Conservation (phyloP, 768 basidiomycete species). For the Pisolithus albus region DNA sequence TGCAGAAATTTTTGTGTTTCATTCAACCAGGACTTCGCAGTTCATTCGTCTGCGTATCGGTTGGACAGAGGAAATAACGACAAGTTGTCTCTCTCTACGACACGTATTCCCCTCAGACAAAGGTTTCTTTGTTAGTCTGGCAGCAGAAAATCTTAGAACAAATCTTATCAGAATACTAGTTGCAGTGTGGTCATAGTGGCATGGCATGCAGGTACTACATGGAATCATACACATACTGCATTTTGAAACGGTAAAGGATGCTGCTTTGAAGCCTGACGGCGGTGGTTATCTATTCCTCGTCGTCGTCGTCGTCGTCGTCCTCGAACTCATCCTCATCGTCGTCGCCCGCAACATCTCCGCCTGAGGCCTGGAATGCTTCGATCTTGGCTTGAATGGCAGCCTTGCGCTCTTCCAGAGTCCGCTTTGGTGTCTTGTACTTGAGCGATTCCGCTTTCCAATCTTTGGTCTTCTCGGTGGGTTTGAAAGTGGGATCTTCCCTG, state of each 20-base stretch:
- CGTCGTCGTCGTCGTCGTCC: constrained; percentile 22
- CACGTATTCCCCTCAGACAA: constrained; percentile 33
- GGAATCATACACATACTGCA: constrained; percentile 14
- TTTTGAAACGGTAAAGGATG: constrained; percentile 4
- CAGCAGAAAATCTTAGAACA: constrained; percentile 41
- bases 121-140: constrained; percentile 47
- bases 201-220: constrained; percentile 4
- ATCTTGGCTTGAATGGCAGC: constrained; percentile 83
- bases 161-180: constrained; percentile 24
- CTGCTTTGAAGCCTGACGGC: background rate
- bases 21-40: constrained; percentile 41
- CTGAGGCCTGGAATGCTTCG: constrained; percentile 76
- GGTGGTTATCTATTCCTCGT: constrained; percentile 48
- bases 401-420: constrained; percentile 72
- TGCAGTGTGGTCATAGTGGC: constrained; percentile 6
- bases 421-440: constrained; percentile 63
- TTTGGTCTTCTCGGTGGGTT: constrained; percentile 79
- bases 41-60: constrained; percentile 55
- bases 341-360: constrained; percentile 30
- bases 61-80: constrained; percentile 37
- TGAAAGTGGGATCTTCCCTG: constrained; percentile 89
- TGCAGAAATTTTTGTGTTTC: constrained; percentile 58
- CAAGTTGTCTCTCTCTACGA: constrained; percentile 35
- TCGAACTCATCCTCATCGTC: constrained; percentile 48
- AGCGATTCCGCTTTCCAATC: constrained; percentile 87